Base-by-base conservation (phyloP, 352 stramenopile genomes). In the Phytophthora multivora region DNA sequence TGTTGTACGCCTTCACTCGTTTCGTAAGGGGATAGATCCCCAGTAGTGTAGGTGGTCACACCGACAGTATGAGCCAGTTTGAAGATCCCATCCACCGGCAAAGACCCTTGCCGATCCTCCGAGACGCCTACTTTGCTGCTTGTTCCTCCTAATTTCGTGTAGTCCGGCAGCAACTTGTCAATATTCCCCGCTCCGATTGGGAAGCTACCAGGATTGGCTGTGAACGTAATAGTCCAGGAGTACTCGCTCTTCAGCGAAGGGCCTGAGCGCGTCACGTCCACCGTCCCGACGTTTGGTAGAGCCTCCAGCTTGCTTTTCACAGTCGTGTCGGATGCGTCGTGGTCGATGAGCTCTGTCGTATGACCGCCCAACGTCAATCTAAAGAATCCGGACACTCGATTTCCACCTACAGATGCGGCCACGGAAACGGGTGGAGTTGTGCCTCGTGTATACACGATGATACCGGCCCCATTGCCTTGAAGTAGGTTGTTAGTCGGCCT, bases 191-290 rank as follows among this genome's bases (percentile, higher is more conserved):
- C 66, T 9, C 86, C 86, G 28, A 91, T 71, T 5, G 96, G 96
- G 67, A 98, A 98, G 40, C 88, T 93, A 13, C 95, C 95, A 15
- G 95, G 95, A 55, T 98, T 98, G 1, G 90, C 80, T 1, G 80
- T 61, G 68, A 99, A 99, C 6, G 93, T 98, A 46, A 99, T 79
- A 13, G 75, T 88, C 97, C 97, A 99, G 13, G 78, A 77, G 59
- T 98, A 99, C 45, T 93, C 88, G 35, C 86, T 88, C 47, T 94
- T 91, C 11, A 96, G 70, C 2, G 90, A 90, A 8, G 96, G 96
- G 0, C 83, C 83, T 1, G 66, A 83, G 4, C 92, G 90, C 28
- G 69, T 71, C 11, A 99, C 96, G 19, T 74, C 62, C 1, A 99
- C 95, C 3, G 76, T 87, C 5, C 94, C 96, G 21, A 99, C 66